These are phyloP conservation scores for maize (Zea mays) DNA, from an alignment of 176 grass and related monocot species.

Conservation along the genomic window Zm-B73-REFERENCE-NAM-5.0 NC_050098.1:34245001-34245500, in stretches of 20 bases:
- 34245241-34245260: conserved; percentile 22
- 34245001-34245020: conserved; percentile 13
- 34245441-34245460: conserved; percentile 43
- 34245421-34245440: conserved; percentile 9
- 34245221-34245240: conserved; percentile 44
- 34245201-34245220: conserved; percentile 41
- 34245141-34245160: conserved; percentile 38
- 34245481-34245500: conserved; percentile 41
- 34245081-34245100: conserved; percentile 38
- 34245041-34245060: conserved; percentile 30
- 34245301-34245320: too few species aligned
- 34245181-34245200: conserved; percentile 26
- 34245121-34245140: conserved; percentile 57
- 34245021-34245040: conserved; percentile 23
- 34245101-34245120: conserved; percentile 28
- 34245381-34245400: conserved; percentile 32
- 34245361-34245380: too few species aligned
- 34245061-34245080: conserved; percentile 12
- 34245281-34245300: too few species aligned
- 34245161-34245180: conserved; percentile 35
- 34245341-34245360: too few species aligned
- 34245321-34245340: too few species aligned
- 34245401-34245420: conserved; percentile 3
- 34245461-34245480: conserved; percentile 17
- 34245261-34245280: not conserved